Evolutionary conservation across 345 rosid species (phyloP), one percentile per base, ranked within the genome.

Genomic region (Erucastrum elatum): DNA sequence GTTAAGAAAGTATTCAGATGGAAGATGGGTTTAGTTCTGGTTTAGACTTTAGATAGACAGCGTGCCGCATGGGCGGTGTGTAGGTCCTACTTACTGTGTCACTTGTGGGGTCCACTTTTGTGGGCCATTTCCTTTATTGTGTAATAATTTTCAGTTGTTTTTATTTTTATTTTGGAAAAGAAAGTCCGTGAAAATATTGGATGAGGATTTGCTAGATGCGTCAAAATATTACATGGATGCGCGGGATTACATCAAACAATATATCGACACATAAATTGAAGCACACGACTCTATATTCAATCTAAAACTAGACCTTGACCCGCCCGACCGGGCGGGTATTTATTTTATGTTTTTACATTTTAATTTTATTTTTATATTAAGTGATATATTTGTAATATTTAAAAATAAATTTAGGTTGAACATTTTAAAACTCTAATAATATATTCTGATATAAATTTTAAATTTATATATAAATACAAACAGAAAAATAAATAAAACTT

Each of bases 1-100:
- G 90, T 86, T 70, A 81, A 72, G 88, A 79, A 41, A 72, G 75
- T 46, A 82, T 87, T 77, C 76, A 71, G 87, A 86, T 81, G 85
- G 70, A 70, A 67, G 81, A 70, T 78, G 80, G 77, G 86, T 85
- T 84, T 76, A 53, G 87, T 82, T 85, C 84, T 84, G 88, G 91
- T 87, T 83, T 37, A 34, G 68, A 34, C 68, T 64, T 74, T 66
- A 74, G 82, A 80, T 79, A 83, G 85, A 87, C 83, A 84, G 84
- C 88, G 88, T 90, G 90, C 88, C 89, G 86, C 87, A 91, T 90
- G 90, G 87, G 88, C 87, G 87, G 89, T 91, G 86, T 46, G 87
- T 86, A 87, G 97, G 86, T 4, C 85, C 91, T 78, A 61, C 77
- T 29, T 8, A 26, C 77, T 76, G 75, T 78, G 72, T 61, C 79